These are phyloP conservation scores for Salix exigua DNA, from an alignment of 345 rosid species.

Conservation along the genomic window DNA sequence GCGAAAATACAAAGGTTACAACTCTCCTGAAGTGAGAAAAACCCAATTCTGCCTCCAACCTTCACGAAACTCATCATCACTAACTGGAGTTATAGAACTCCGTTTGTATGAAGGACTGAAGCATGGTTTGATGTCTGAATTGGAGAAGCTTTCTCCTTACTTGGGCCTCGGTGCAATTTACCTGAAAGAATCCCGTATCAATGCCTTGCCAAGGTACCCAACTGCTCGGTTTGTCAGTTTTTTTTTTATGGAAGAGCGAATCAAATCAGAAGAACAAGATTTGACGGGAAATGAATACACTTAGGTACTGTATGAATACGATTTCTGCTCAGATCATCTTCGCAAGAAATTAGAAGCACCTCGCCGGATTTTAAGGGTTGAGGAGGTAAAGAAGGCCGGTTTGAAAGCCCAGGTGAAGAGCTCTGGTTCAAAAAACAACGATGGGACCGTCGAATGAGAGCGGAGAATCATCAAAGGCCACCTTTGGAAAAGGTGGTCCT, in stretches of 20 bases:
- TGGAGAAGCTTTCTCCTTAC: conserved; percentile 88
- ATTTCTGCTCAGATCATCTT: conserved; percentile 85
- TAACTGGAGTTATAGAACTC: background rate
- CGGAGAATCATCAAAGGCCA: conserved; percentile 56
- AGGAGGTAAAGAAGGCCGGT: conserved; percentile 83
- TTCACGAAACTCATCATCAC: too few species aligned
- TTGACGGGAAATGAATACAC: conserved; percentile 96
- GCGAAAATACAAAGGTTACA: too few species aligned
- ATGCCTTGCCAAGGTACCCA: conserved; percentile 84
- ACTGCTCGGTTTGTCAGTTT: conserved; percentile 89
- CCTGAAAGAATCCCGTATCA: conserved; percentile 77
- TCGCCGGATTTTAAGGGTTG: conserved; percentile 82
- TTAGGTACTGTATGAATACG: conserved; percentile 81
- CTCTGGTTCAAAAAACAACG: conserved; percentile 51
- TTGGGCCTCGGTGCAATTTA: conserved; percentile 80
- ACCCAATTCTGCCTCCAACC: too few species aligned
- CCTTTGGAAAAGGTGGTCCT: conserved; percentile 58
- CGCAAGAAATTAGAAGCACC: conserved; percentile 69
- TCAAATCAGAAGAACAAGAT: conserved; percentile 97
- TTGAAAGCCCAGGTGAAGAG: conserved; percentile 48
- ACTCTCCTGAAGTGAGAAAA: too few species aligned
- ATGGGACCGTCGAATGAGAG: conserved; percentile 58
- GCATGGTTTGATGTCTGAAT: conserved; percentile 89
- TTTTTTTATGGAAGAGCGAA: conserved; percentile 99
- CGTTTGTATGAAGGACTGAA: conserved; percentile 96